Evolutionary conservation across 768 basidiomycete species (phyloP).

Genomic region (Boletus sp.): DNA sequence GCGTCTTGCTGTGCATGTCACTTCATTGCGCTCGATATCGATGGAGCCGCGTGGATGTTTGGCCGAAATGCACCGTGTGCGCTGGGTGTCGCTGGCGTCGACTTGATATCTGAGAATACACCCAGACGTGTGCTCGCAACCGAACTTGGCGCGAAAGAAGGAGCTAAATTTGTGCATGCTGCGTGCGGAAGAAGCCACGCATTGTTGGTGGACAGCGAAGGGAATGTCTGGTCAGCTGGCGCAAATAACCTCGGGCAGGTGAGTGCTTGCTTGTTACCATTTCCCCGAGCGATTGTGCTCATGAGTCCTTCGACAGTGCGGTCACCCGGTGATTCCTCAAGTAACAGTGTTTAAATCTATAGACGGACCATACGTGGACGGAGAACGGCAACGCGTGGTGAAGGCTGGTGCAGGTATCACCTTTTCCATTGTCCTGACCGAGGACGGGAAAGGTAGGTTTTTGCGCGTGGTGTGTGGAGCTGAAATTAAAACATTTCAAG

Average conservation of each 20-base stretch:
- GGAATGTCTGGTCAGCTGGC: constrained; percentile 82
- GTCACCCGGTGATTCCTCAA: constrained; percentile 64
- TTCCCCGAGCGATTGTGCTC: background rate
- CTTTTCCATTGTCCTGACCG: constrained; percentile 82
- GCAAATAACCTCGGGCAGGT: constrained; percentile 83
- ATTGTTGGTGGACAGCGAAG: constrained; percentile 77
- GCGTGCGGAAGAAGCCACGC: constrained; percentile 84
- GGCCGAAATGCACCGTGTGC: constrained; percentile 76
- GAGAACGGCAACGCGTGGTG: constrained; percentile 62
- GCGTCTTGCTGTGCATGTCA: constrained; percentile 77
- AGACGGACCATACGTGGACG: constrained; percentile 53
- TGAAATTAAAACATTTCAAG: constrained; percentile 36
- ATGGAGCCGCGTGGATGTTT: constrained; percentile 86
- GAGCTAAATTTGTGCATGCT: constrained; percentile 71
- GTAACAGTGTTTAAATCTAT: constrained; percentile 64
- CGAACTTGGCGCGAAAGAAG: constrained; percentile 58
- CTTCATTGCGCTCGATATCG: constrained; percentile 67
- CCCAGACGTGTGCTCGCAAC: constrained; percentile 59
- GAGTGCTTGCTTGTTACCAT: constrained; percentile 16
- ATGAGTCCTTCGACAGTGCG: constrained; percentile 50
- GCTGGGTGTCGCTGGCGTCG: constrained; percentile 58
- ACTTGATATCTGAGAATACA: constrained; percentile 69
- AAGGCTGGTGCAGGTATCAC: constrained; percentile 79
- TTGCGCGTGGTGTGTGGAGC: background rate
- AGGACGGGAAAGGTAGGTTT: constrained; percentile 69